Percentiles rank a stretch among this genome's conserved stretches.
Evolutionary conservation across 805 yeast species (phyloP).

Genomic region (Kuraishia ogatae): DNA sequence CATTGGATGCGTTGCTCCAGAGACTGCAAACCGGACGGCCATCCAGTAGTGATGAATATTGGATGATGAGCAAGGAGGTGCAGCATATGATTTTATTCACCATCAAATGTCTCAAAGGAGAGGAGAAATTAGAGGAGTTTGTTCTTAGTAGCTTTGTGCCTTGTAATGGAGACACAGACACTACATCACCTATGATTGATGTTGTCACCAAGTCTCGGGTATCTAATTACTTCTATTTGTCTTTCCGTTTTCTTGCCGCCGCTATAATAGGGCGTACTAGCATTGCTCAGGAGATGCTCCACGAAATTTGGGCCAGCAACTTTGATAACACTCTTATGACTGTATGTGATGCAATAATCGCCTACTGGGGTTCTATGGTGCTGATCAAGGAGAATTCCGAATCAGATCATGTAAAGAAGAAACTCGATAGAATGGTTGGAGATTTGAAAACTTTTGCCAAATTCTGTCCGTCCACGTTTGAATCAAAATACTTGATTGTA

Average conservation of each 20-base stretch:
- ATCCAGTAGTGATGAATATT: not conserved
- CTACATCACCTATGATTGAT: no score
- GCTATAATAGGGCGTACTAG: not conserved
- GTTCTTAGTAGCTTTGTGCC: not conserved
- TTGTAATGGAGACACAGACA: no score
- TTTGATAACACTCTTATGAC: not conserved
- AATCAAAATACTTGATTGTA: slow-evolving; percentile 25
- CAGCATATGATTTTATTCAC: not conserved
- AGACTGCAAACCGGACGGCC: slow-evolving; percentile 3
- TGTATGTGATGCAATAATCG: not conserved
- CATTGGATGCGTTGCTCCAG: slow-evolving; percentile 4
- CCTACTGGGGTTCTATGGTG: not conserved
- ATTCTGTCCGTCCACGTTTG: slow-evolving; percentile 27
- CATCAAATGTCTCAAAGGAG: slow-evolving; percentile 3
- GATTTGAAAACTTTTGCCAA: slow-evolving; percentile 26
- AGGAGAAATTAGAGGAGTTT: not conserved
- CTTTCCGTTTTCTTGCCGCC: not conserved
- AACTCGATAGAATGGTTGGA: slow-evolving; percentile 8
- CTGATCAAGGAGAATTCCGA: not conserved
- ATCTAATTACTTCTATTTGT: not conserved
- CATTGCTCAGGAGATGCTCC: not conserved
- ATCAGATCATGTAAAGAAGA: slow-evolving; percentile 8
- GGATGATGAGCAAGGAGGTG: not conserved
- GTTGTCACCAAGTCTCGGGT: not conserved
- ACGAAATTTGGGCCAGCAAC: not conserved